phyloP scores from a whole-genome alignment of 768 basidiomycete genomes.

The Rhodotorula taiwanensis region DNA sequence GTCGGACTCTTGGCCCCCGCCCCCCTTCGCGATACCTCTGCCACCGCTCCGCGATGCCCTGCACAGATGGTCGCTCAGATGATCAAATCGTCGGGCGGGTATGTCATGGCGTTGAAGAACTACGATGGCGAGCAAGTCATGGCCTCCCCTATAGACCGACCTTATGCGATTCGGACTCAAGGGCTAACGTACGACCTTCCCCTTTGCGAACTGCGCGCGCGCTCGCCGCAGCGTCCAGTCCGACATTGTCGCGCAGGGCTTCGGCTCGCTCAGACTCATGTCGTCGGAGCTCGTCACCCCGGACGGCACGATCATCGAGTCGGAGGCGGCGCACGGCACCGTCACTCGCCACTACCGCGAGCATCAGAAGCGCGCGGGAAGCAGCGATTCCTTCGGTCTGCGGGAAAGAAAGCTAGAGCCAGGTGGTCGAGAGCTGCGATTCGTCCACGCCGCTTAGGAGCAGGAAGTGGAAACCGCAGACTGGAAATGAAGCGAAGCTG shows the following conservation, averaged over 20 bases:
- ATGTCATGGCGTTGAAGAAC: constrained; percentile 62
- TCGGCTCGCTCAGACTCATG: constrained; percentile 97
- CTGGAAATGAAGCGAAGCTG: too few species aligned
- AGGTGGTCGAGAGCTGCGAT: too few species aligned
- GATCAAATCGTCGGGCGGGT: constrained; percentile 92
- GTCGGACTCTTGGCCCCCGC: too few species aligned
- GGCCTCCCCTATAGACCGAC: too few species aligned
- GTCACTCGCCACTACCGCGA: constrained; percentile 81
- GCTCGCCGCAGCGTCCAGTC: too few species aligned
- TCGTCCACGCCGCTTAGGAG: too few species aligned
- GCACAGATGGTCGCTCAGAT: constrained; percentile 86
- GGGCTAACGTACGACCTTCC: too few species aligned
- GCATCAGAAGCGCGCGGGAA: constrained; percentile 92
- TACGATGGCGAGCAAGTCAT: constrained; percentile 62
- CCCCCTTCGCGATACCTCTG: not conserved
- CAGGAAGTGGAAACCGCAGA: too few species aligned
- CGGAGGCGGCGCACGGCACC: constrained; percentile 87
- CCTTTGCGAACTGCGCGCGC: too few species aligned
- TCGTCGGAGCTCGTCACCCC: constrained; percentile 81
- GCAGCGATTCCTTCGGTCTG: not conserved
- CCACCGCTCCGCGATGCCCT: too few species aligned
- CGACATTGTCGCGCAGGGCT: constrained; percentile 76
- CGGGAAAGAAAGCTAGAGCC: too few species aligned
- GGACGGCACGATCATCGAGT: constrained; percentile 83
- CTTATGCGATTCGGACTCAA: too few species aligned